phyloP scores from a whole-genome alignment of 768 basidiomycete genomes.

The Lactarius sanguifluus region DNA sequence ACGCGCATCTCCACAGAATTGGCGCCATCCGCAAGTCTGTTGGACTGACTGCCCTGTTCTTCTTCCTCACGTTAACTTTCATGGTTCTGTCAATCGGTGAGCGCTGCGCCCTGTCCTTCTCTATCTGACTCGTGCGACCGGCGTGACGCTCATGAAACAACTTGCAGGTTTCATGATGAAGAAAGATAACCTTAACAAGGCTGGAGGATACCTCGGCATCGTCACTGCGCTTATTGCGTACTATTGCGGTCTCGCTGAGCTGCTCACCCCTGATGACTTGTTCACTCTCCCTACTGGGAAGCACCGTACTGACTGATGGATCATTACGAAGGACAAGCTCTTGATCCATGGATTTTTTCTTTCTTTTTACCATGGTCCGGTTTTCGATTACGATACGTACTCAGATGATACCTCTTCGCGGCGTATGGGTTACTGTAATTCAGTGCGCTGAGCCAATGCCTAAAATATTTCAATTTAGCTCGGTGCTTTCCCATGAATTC shows the following conservation, averaged over 20 bases:
- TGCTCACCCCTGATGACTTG: constrained; percentile 41
- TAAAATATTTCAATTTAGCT: background rate
- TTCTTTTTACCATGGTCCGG: background rate
- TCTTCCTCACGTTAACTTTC: constrained; percentile 56
- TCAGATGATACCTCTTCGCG: background rate
- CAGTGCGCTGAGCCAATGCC: background rate
- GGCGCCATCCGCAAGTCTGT: constrained; percentile 53
- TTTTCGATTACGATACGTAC: background rate
- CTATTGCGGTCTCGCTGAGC: constrained; percentile 45
- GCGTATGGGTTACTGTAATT: background rate
- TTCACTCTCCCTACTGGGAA: constrained; percentile 45
- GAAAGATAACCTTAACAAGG: constrained; percentile 34
- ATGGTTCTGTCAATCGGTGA: constrained; percentile 44
- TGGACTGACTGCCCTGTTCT: constrained; percentile 49
- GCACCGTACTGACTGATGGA: background rate
- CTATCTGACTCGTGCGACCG: background rate
- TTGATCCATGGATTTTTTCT: background rate
- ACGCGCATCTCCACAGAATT: constrained; percentile 37
- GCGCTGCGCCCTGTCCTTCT: constrained; percentile 24
- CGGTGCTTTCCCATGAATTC: background rate
- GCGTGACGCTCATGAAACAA: constrained; percentile 31
- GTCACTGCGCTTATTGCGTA: constrained; percentile 49
- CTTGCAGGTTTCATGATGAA: constrained; percentile 26
- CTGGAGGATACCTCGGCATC: constrained; percentile 48
- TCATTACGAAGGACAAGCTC: background rate